Percentiles rank a stretch among this genome's conserved stretches.
Conservation (phyloP, 169 alveolate species). For the Cystoisospora suis region DNA sequence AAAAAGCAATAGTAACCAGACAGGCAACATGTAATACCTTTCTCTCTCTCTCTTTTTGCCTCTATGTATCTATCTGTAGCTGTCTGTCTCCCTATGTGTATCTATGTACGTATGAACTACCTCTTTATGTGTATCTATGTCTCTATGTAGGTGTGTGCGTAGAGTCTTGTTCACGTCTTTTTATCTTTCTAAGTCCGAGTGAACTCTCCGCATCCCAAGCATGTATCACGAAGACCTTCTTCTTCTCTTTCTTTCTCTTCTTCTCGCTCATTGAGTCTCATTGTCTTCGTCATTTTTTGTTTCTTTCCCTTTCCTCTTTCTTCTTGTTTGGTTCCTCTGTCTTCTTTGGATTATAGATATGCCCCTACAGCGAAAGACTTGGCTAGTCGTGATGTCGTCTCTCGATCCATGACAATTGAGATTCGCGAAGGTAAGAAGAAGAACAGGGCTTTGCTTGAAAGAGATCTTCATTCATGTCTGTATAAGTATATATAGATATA, state of each 20-base stretch:
- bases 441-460: too few species aligned
- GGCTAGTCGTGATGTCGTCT: slow-evolving; percentile 97
- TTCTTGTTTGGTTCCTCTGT: neutral
- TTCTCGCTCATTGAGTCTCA: neutral
- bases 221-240: too few species aligned
- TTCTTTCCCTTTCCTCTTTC: neutral
- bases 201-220: too few species aligned
- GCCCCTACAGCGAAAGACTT: slow-evolving; percentile 88
- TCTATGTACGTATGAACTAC: too few species aligned
- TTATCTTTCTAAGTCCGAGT: too few species aligned
- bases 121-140: too few species aligned
- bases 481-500: too few species aligned
- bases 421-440: slow-evolving; percentile 90
- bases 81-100: neutral
- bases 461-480: too few species aligned
- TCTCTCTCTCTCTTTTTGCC: too few species aligned
- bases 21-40: too few species aligned
- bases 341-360: slow-evolving; percentile 57
- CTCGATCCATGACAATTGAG: slow-evolving; percentile 97
- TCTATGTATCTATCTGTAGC: neutral
- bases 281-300: neutral
- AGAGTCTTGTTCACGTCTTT: neutral
- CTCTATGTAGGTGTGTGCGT: neutral
- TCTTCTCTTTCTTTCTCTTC: neutral
- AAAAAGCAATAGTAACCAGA: too few species aligned